Evolutionary conservation across 139 green algal species (phyloP), one percentile per base, ranked within the genome.

Genomic region (Tetratostichococcus sp.): DNA sequence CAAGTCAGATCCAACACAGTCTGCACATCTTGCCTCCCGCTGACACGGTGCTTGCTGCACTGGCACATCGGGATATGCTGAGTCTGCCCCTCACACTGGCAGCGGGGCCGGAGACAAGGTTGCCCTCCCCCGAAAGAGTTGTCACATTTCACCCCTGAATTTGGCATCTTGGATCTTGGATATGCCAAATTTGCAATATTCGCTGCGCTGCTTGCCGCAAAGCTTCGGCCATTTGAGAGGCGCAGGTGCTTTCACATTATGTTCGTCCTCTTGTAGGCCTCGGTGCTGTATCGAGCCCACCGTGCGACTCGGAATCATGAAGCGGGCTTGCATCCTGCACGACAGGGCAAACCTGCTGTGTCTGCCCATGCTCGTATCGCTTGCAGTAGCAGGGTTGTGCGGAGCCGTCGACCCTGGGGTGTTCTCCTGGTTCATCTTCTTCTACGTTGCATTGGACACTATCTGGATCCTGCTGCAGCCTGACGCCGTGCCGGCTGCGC

Each of bases 361-460:
- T 1, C 58, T 86, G 17, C 81, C 81, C 4, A 28, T 86, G 14
- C 30, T 86, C 66, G 74, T 31, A 30, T 28, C 3, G 25, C n/a
- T 81, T 16, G 67, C 76, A 6, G 58, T 79, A 19, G 35, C 70
- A 62, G 82, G 78, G 4, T 42, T 88, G 26, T 35, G 80, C 8
- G 78, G 69, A 2, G 28, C 59, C 0, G 78, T 77, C 25, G 72
- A 78, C 25, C 39, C 81, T 17, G 22, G 17, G 1, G 1, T 70
- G 16, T 35, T 70, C 21, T n/a, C 65, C 26, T 70, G 65, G 19
- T 35, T 50, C 5, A 80, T 85, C 67, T 67, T 28, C 0, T 70
- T n/a, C 32, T 89, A 89, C 42, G 75, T 87, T 1, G n/a, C 79
- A 25, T 33, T 33, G 35, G 84, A 89, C 73, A 59, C 80, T 22